phyloP scores from a whole-genome alignment of 2,329 filamentous ascomycete species.

The Cryphonectria naterciae region DNA sequence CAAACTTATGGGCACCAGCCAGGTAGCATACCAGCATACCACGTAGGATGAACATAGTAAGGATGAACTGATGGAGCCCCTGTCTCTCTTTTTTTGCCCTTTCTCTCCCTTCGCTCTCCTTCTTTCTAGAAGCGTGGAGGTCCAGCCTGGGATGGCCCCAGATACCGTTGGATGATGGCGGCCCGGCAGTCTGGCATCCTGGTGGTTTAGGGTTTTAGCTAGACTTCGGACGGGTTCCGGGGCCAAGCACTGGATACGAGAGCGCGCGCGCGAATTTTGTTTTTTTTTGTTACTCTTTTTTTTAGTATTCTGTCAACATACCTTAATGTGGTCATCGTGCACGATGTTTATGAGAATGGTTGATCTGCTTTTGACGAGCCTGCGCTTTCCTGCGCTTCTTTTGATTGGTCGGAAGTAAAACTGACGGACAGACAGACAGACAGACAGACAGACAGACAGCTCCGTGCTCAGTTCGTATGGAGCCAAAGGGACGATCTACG shows the following conservation, averaged over 20 bases:
- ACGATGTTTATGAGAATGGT: not conserved
- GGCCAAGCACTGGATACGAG: not conserved
- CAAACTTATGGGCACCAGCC: not conserved
- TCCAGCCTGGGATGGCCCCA: not conserved
- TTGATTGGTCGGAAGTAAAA: not conserved
- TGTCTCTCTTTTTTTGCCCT: not conserved
- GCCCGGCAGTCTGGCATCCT: not conserved
- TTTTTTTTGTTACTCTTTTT: not conserved
- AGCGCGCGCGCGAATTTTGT: not conserved
- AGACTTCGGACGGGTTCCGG: not conserved
- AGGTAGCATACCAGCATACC: not conserved
- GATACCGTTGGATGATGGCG: not conserved
- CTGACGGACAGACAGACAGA: not conserved
- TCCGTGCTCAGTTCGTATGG: not conserved
- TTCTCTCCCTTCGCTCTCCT: not conserved
- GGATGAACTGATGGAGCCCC: not conserved
- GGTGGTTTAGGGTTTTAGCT: not conserved
- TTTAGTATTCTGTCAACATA: not conserved
- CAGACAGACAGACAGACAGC: not conserved
- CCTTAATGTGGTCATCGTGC: not conserved
- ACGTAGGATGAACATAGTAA: not conserved
- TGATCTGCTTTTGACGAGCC: not conserved
- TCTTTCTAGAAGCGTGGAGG: not conserved
- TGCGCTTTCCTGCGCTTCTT: not conserved
- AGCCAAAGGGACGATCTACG: not conserved